Conservation (phyloP, 164 flowering plant species). For the Magnolia kwangsiensis region DNA sequence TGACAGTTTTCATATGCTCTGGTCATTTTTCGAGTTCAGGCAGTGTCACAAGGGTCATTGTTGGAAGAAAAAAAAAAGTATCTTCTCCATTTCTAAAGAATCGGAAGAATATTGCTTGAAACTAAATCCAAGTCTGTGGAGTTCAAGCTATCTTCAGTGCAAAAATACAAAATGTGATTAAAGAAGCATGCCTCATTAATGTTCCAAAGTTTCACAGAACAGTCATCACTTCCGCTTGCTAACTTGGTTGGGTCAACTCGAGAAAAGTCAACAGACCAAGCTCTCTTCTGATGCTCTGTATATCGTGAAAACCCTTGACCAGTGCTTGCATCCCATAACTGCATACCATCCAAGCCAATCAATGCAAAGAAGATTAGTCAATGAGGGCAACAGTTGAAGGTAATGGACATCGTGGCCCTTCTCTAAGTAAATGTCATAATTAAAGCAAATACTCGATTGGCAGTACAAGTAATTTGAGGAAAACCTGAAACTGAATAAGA, state of each 20-base stretch:
- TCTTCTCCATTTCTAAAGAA: background rate
- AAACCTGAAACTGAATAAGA: too few species aligned
- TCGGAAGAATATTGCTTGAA: background rate
- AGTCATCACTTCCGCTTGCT: constrained; percentile 99
- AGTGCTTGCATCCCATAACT: constrained; percentile 94
- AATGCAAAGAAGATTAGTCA: constrained; percentile 4
- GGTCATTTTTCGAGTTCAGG: too few species aligned
- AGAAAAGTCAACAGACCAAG: constrained; percentile 98
- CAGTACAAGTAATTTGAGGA: too few species aligned
- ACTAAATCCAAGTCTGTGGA: background rate
- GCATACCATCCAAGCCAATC: constrained; percentile 25
- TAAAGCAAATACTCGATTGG: too few species aligned
- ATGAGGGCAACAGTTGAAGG: background rate
- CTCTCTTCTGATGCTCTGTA: constrained; percentile 73
- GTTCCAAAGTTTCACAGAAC: constrained; percentile 88
- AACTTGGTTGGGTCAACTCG: constrained; percentile 75
- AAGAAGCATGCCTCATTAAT: constrained; percentile 69
- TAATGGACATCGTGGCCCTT: too few species aligned
- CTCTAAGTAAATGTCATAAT: too few species aligned
- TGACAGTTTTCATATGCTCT: too few species aligned
- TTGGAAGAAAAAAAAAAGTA: too few species aligned
- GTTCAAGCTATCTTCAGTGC: background rate
- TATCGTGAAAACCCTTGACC: constrained; percentile 65
- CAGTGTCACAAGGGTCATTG: too few species aligned
- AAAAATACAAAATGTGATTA: background rate